Base-by-base conservation (phyloP, 768 basidiomycete genomes). In the Collybia sp. region DNA sequence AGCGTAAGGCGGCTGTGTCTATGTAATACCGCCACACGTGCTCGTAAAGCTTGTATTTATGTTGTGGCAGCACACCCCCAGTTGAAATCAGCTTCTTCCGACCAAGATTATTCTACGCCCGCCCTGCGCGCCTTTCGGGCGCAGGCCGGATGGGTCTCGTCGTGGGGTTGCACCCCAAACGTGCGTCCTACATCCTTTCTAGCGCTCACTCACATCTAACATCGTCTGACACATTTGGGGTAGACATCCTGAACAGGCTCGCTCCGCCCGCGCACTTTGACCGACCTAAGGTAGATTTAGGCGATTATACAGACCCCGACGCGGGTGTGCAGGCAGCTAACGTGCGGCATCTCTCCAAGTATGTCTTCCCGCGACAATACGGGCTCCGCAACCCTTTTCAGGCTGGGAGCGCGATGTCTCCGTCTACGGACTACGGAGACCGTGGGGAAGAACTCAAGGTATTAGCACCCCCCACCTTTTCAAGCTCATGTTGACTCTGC, bases 301-400 rank as follows among this genome's bases (percentile, higher is more conserved):
- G 53, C 4, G 48, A 49, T 2, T 71, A 66, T 45, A 54, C 64
- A 2, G 75, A 79, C 30, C 73, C 71, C 1, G 76, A 80, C 50
- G 66, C 69, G 18, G 68, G 65, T 8, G 57, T 66, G 48, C 76
- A 76, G 53, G 70, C 68, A 37, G 71, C 71, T 33, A 61, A 78
- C 33, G 75, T 77, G 0, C 74, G 85, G 34, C 82, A 82, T 51
- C 64, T 92, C 1, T 73, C 85, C 30, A 93, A 93, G 65, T 85
- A 92, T 55, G 69, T 98, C 1, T 95, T 98, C 56, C 83, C 93
- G 8, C 73, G 83, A 34, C 88, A 93, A 54, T 91, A 83, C 55
- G 76, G 77, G 0, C 58, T 96, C 1, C 58, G 70, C 4, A 86
- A 69, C 52, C 73, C 83, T 2, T 93, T 93, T 56, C 25, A 25